These are phyloP conservation scores for Coemansia reversa DNA, from an alignment of 192 early-diverging fungal genomes.

Conservation along the genomic window DNA sequence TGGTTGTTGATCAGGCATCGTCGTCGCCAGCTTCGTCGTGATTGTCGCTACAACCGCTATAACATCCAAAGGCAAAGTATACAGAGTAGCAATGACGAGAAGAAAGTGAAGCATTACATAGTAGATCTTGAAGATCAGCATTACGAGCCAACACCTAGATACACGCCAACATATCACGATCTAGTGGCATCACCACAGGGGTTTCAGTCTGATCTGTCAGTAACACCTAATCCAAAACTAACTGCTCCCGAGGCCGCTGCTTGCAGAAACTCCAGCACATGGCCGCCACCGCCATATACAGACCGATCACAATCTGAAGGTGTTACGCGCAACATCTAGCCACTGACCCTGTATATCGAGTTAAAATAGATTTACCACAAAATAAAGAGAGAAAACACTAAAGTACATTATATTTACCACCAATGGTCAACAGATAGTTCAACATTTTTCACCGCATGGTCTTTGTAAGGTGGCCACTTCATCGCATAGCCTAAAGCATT, in stretches of 20 bases:
- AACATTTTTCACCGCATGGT: not conserved
- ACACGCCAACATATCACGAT: conserved; percentile 18
- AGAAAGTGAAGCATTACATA: not conserved
- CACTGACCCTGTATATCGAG: not conserved
- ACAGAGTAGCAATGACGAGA: not conserved
- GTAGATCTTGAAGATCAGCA: conserved; percentile 8
- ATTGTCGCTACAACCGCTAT: not conserved
- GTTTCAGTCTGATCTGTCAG: not conserved
- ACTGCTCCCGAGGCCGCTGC: not conserved
- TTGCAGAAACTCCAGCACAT: not conserved
- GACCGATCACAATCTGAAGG: not conserved
- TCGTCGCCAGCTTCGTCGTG: not conserved
- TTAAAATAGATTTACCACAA: not conserved
- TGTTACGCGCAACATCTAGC: not conserved
- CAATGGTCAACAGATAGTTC: not conserved
- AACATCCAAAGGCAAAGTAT: not conserved
- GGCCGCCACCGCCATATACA: conserved; percentile 8
- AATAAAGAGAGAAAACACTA: conserved; percentile 5
- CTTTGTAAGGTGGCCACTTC: conserved; percentile 10
- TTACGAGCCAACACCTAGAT: conserved; percentile 32
- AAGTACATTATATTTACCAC: not conserved
- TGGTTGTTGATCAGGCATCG: conserved; percentile 8
- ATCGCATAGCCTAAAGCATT: conserved; percentile 11
- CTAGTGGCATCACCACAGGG: not conserved
- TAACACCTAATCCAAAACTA: not conserved